Evolutionary conservation across 1,284 basidiomycete species (phyloP).

Genomic region (Papiliotrema nemorosa): DNA sequence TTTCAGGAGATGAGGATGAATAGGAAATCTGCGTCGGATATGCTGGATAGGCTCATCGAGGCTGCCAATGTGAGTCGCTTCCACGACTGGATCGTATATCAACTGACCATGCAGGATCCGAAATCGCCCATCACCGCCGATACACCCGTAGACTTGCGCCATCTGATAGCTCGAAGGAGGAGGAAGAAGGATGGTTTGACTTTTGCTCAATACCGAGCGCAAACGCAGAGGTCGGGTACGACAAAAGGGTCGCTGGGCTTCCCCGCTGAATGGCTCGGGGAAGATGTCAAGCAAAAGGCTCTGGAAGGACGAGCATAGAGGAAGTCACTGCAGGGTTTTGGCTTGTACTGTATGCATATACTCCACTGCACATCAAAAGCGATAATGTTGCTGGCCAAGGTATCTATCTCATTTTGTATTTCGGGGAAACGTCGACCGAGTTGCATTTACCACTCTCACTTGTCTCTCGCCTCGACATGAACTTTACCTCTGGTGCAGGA

Average conservation of each 20-base stretch:
- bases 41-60: conserved; percentile 64
- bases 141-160: conserved; percentile 71
- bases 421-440: too few species aligned
- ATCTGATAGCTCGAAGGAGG: conserved; percentile 62
- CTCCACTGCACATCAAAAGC: not conserved
- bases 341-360: not conserved
- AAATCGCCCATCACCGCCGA: conserved; percentile 57
- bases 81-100: not conserved
- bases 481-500: conserved; percentile 54
- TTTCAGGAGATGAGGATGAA: conserved; percentile 75
- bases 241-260: conserved; percentile 54
- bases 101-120: conserved; percentile 50
- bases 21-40: conserved; percentile 78
- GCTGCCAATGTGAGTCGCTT: conserved; percentile 66
- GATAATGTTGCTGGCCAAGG: not conserved
- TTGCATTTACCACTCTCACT: too few species aligned
- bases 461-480: conserved; percentile 28
- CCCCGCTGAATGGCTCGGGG: conserved; percentile 68
- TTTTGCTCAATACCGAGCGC: conserved; percentile 25
- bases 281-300: conserved; percentile 13
- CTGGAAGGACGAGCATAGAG: too few species aligned
- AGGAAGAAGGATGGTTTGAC: conserved; percentile 55
- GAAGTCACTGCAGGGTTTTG: not conserved
- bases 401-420: not conserved
- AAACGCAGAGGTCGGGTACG: conserved; percentile 56